Evolutionary conservation across 257 asterid genomes (phyloP), one percentile per base, ranked within the genome.

Genomic region (Salvia splendens): DNA sequence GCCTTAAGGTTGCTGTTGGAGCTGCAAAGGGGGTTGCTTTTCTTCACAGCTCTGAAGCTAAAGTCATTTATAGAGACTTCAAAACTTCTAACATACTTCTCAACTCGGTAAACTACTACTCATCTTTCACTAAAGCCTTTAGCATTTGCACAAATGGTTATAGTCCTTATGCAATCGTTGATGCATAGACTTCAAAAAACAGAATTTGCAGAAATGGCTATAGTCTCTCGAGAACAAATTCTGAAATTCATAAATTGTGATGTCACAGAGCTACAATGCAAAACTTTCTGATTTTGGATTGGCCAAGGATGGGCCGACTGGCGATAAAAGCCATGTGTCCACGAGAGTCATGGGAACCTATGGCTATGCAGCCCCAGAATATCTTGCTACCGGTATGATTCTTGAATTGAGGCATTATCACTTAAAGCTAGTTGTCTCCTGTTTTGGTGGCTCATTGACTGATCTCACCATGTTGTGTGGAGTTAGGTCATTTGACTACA

Each of bases 231-330:
- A 24, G 3, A 24, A 16, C 14, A 51, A 28, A 30, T 11, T 11
- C 30, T 4, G 47, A 77, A 77, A 40, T 41, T 60, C 47, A 41
- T 46, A 9, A n/a, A 17, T 67, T 67, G 0, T 67, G 60, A 80
- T 64, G 46, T 77, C 71, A 67, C 82, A 92, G 98, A 82, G 75
- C 65, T 92, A 89, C 86, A 85, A 83, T 64, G 95, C 95, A 24
- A 92, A 89, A 81, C 95, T 92, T n/a, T 92, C 96, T 14, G 96
- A 92, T 78, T 92, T 92, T 61, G 98, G 98, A 68, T 75, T 89
- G 87, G 98, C 95, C 60, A 85, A 87, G 84, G 96, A 87, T 71
- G 96, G 96, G 40, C 94, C 92, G 0, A 75, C 87, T 1, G 96
- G 94, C 5, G 96, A 84, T 58, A 80, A 85, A 70, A 89, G 91